Conservation (phyloP, 768 basidiomycete genomes). For the Rhodosporidiobolus sp. region DNA sequence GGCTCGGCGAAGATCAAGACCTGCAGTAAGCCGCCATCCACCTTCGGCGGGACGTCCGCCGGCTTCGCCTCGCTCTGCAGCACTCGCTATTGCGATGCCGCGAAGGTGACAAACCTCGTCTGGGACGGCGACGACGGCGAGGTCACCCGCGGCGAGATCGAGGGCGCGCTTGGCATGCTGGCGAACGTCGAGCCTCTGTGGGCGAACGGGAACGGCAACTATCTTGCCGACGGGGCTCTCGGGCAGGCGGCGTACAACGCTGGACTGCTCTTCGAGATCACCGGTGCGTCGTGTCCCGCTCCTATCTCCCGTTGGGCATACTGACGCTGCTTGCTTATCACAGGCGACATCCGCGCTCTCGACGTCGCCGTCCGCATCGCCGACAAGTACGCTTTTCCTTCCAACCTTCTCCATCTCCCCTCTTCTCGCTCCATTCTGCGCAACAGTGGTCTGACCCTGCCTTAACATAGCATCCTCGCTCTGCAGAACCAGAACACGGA, state of each 20-base stretch:
- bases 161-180: conserved; percentile 30
- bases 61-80: conserved; percentile 25
- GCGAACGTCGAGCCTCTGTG: conserved; percentile 14
- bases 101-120: conserved; percentile 7
- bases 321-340: background rate
- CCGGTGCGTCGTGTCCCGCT: background rate
- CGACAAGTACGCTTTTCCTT: conserved; percentile 26
- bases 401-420: background rate
- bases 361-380: conserved; percentile 19
- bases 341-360: conserved; percentile 27
- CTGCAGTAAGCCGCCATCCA: background rate
- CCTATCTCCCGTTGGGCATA: background rate
- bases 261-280: conserved; percentile 26
- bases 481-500: conserved; percentile 27
- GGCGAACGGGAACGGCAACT: conserved; percentile 25
- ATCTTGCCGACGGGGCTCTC: conserved; percentile 19
- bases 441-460: too few species aligned
- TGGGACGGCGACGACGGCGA: conserved; percentile 17
- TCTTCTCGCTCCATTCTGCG: background rate
- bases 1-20: background rate
- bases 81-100: conserved; percentile 17
- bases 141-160: conserved; percentile 34
- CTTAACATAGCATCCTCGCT: conserved; percentile 28
- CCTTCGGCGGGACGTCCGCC: background rate
- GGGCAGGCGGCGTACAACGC: conserved; percentile 32